A percentile compares a stretch with the other conserved stretches of the same genome.
phyloP scores from a whole-genome alignment of 163 green algal genomes.

The Prototheca stagnorum region DNA sequence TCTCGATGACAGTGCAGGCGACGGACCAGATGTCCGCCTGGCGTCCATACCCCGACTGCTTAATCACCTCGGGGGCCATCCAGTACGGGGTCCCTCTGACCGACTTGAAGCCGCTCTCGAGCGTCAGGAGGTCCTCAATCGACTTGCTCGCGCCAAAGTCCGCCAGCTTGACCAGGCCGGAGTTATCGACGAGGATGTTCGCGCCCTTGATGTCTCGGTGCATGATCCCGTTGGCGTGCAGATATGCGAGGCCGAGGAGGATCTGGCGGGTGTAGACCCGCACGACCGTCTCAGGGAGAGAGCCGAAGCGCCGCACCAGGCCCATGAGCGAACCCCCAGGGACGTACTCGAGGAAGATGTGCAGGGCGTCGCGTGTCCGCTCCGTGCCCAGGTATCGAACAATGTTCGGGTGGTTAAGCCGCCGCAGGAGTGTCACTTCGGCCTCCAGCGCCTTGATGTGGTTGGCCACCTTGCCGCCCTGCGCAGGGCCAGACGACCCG shows the following conservation, averaged over 20 bases:
- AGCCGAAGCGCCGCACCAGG: slow-evolving; percentile 62
- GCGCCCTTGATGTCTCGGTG: slow-evolving; percentile 79
- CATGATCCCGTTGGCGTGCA: slow-evolving; percentile 69
- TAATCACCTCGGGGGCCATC: slow-evolving; percentile 97
- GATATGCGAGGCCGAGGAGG: slow-evolving; percentile 50
- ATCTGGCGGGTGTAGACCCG: slow-evolving; percentile 55
- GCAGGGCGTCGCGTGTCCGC: slow-evolving; percentile 41
- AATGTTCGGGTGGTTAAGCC: slow-evolving; percentile 74
- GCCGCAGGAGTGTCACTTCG: slow-evolving; percentile 65
- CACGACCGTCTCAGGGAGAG: slow-evolving; percentile 42
- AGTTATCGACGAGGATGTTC: slow-evolving; percentile 87
- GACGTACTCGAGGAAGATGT: slow-evolving; percentile 98
- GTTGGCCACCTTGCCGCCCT: slow-evolving; percentile 23
- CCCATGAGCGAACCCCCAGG: slow-evolving; percentile 80
- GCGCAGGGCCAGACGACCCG: no score
- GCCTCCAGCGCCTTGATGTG: slow-evolving; percentile 60
- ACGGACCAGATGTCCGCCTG: slow-evolving; percentile 91
- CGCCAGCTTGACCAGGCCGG: slow-evolving; percentile 81
- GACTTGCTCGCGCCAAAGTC: slow-evolving; percentile 91
- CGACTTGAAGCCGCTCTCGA: slow-evolving; percentile 52
- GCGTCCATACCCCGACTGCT: slow-evolving; percentile 61
- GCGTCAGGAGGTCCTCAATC: slow-evolving; percentile 78
- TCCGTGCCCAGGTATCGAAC: slow-evolving; percentile 77
- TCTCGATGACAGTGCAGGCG: slow-evolving; percentile 90
- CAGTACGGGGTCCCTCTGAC: slow-evolving; percentile 90